phyloP scores from a whole-genome alignment of 768 basidiomycete species.

The Clavulina sp. region DNA sequence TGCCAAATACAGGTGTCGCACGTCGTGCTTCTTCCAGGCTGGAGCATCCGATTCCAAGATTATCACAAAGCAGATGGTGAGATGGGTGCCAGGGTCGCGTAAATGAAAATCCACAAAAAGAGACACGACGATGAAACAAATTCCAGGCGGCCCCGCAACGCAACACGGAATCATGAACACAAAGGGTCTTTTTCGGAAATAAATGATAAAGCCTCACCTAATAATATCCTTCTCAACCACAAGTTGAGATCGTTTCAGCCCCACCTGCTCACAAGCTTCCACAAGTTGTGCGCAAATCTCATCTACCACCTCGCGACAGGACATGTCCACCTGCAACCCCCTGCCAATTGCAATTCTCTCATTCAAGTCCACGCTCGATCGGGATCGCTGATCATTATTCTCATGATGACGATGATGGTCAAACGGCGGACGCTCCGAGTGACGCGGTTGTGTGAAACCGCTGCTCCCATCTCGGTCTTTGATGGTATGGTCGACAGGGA shows the following conservation, averaged over 20 bases:
- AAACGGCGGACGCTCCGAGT: too few relatives aligned
- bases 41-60: too few relatives aligned
- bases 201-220: not conserved
- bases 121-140: too few relatives aligned
- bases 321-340: not conserved
- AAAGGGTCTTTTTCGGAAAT: not conserved
- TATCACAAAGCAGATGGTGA: too few relatives aligned
- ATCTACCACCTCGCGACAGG: not conserved
- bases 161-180: not conserved
- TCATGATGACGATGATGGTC: too few relatives aligned
- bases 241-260: not conserved
- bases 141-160: not conserved
- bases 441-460: too few relatives aligned
- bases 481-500: constrained; percentile 49
- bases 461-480: constrained; percentile 21
- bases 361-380: not conserved
- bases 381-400: too few relatives aligned
- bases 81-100: too few relatives aligned
- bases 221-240: not conserved
- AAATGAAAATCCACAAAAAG: too few relatives aligned
- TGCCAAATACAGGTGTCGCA: constrained; percentile 72
- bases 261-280: not conserved
- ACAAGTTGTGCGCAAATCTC: not conserved
- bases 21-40: constrained; percentile 71
- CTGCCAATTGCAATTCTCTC: not conserved